phyloP scores from a whole-genome alignment of 1,284 basidiomycete genomes.

The Malassezia caprae region DNA sequence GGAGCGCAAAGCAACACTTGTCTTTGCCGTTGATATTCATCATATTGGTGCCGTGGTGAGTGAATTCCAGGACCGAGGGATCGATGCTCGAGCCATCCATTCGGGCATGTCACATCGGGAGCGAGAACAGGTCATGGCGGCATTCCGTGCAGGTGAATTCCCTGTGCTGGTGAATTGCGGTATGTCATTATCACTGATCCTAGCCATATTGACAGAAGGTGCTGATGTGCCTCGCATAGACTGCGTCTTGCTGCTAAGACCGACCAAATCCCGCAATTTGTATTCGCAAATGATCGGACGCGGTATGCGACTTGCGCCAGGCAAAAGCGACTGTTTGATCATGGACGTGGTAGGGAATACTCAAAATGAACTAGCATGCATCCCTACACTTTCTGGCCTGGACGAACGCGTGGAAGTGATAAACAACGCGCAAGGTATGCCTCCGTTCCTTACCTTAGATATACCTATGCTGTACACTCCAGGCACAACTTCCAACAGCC shows the following conservation, averaged over 20 bases:
- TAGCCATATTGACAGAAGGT: constrained; percentile 60
- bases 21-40: constrained; percentile 77
- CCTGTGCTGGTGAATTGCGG: constrained; percentile 84
- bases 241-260: constrained; percentile 64
- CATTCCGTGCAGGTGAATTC: constrained; percentile 64
- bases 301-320: constrained; percentile 76
- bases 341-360: constrained; percentile 83
- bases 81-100: constrained; percentile 77
- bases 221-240: constrained; percentile 57
- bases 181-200: not conserved
- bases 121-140: constrained; percentile 59
- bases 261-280: constrained; percentile 76
- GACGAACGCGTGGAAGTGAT: constrained; percentile 54
- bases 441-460: not conserved
- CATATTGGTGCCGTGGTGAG: constrained; percentile 71
- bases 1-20: constrained; percentile 66
- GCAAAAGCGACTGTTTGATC: constrained; percentile 74
- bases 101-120: constrained; percentile 58
- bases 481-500: not conserved
- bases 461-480: not conserved
- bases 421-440: not conserved
- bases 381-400: constrained; percentile 76
- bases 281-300: constrained; percentile 95
- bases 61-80: constrained; percentile 63
- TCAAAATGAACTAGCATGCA: constrained; percentile 63